These are phyloP conservation scores for Dendrobium catenatum DNA, from an alignment of 106 monocot species.

Conservation along the genomic window DNA sequence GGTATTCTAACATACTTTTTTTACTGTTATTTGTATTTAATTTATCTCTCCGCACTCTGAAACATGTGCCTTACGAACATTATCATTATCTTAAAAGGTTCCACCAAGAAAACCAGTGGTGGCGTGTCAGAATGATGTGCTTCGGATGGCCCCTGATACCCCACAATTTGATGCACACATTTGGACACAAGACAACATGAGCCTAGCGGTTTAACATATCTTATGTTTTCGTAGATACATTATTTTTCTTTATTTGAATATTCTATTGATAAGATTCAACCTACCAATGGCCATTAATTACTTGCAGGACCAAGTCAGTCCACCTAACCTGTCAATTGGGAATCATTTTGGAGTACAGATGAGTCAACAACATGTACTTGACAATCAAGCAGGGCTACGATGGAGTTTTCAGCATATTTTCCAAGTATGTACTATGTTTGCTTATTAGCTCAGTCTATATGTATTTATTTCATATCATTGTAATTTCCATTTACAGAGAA, in stretches of 20 bases:
- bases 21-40: not conserved
- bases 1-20: constrained; percentile 12
- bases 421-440: constrained; percentile 25
- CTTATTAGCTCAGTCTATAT: not conserved
- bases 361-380: constrained; percentile 36
- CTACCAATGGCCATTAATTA: constrained; percentile 3
- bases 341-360: constrained; percentile 43
- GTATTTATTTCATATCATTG: not conserved
- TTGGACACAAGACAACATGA: constrained; percentile 41
- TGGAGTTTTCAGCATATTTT: constrained; percentile 48
- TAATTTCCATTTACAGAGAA: not conserved
- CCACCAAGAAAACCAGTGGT: constrained; percentile 28
- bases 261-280: not conserved
- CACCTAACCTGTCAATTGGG: constrained; percentile 43
- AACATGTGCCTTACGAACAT: not conserved
- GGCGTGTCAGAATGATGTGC: constrained; percentile 20
- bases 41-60: not conserved
- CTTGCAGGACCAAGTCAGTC: constrained; percentile 35
- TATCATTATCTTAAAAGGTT: constrained; percentile 11
- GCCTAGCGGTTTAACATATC: constrained; percentile 14
- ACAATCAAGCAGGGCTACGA: constrained; percentile 35
- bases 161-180: constrained; percentile 36
- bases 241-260: not conserved
- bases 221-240: not conserved
- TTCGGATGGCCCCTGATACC: constrained; percentile 28